Percentiles rank a stretch among this genome's conserved stretches.
phyloP scores from a whole-genome alignment of 768 basidiomycete species.

The Termitomyces sp. region DNA sequence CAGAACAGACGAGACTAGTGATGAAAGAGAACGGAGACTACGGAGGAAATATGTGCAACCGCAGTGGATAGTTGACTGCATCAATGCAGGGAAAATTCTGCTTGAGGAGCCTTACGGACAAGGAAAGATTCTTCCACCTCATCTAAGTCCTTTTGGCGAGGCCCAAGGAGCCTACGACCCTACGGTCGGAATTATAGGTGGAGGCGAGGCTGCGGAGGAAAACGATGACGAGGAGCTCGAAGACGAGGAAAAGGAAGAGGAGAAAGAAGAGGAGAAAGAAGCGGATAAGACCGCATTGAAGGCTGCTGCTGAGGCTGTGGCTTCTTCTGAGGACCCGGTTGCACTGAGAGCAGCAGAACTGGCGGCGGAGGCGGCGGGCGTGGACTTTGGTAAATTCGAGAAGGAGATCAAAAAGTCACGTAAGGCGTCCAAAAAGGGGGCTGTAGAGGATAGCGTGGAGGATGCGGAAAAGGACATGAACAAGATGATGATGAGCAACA shows the following conservation, averaged over 20 bases:
- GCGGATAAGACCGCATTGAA: slow-evolving; percentile 23
- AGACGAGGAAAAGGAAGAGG: slow-evolving; percentile 21
- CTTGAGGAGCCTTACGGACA: slow-evolving; percentile 83
- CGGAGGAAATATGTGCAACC: slow-evolving; percentile 90
- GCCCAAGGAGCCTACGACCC: slow-evolving; percentile 74
- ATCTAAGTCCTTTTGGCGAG: slow-evolving; percentile 93
- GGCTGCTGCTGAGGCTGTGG: slow-evolving; percentile 24
- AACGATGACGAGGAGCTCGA: slow-evolving; percentile 26
- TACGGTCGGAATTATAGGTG: slow-evolving; percentile 29
- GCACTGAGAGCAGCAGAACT: slow-evolving; percentile 84
- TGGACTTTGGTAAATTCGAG: slow-evolving; percentile 76
- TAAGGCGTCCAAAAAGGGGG: slow-evolving; percentile 30
- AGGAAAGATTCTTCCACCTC: slow-evolving; percentile 85
- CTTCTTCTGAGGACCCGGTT: slow-evolving; percentile 49
- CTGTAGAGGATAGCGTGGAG: slow-evolving; percentile 22
- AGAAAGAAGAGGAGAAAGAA: slow-evolving; percentile 20
- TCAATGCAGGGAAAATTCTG: slow-evolving; percentile 81
- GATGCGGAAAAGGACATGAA: slow-evolving; percentile 79
- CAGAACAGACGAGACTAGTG: slow-evolving; percentile 41
- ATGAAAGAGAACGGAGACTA: slow-evolving; percentile 54
- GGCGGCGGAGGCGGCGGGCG: slow-evolving; percentile 83
- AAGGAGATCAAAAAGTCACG: slow-evolving; percentile 61
- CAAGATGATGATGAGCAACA: slow-evolving; percentile 98
- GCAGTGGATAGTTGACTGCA: slow-evolving; percentile 96
- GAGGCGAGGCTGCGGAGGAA: slow-evolving; percentile 24